phyloP scores from a whole-genome alignment of 495 filamentous ascomycete species.

The Aspergillus avenaceus region DNA sequence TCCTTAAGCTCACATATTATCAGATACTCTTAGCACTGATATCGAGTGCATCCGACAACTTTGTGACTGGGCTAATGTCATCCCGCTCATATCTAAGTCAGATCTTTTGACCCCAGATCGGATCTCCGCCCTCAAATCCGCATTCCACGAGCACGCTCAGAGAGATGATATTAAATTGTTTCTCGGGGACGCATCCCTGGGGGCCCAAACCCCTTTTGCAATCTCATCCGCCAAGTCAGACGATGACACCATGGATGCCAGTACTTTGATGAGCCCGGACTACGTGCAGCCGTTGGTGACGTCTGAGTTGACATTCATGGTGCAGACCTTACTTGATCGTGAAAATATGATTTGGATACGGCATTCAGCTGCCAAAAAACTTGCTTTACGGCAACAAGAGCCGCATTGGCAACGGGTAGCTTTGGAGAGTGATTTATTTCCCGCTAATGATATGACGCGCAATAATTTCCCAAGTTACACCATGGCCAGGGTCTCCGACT shows the following conservation, averaged over 20 bases:
- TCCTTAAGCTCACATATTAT: conserved; percentile 13
- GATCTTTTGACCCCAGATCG: conserved; percentile 64
- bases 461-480: conserved; percentile 55
- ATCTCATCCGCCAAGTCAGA: conserved; percentile 77
- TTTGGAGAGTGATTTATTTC: conserved; percentile 9
- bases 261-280: conserved; percentile 87
- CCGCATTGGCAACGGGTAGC: conserved; percentile 5
- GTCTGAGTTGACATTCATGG: conserved; percentile 70
- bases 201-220: conserved; percentile 57
- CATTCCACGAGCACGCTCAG: conserved; percentile 50
- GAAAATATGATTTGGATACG: conserved; percentile 84
- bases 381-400: conserved; percentile 59
- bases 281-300: conserved; percentile 81
- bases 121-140: conserved; percentile 55
- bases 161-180: conserved; percentile 63
- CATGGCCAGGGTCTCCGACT: conserved; percentile 66
- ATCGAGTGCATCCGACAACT: conserved; percentile 73
- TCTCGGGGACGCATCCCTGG: conserved; percentile 37
- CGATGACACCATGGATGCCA: conserved; percentile 89
- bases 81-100: conserved; percentile 76
- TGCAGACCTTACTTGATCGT: conserved; percentile 70
- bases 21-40: conserved; percentile 70
- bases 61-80: conserved; percentile 75
- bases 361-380: conserved; percentile 82
- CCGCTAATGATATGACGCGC: conserved; percentile 20